phyloP scores from a whole-genome alignment of 257 asterid genomes.

The Plantago ovata region DNA sequence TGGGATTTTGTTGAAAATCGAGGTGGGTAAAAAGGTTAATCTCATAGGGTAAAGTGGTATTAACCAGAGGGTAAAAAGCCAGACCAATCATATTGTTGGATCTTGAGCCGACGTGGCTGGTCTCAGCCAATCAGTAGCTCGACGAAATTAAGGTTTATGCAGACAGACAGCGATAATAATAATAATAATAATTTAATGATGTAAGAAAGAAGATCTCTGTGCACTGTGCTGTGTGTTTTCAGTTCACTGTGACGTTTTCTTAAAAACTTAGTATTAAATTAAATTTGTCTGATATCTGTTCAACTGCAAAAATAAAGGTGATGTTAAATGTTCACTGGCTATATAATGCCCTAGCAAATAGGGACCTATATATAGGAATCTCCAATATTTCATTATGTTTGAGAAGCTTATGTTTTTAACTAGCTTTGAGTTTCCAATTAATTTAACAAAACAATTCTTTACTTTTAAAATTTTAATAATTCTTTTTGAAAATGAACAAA shows the following conservation, averaged over 20 bases:
- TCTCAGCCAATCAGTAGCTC: conserved; percentile 66
- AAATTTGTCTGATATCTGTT: not conserved
- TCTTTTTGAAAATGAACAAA: too few relatives aligned
- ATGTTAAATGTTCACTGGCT: conserved; percentile 7
- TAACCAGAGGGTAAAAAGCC: conserved; percentile 31
- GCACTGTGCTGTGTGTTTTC: conserved; percentile 30
- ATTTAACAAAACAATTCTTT: not conserved
- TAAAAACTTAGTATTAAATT: conserved; percentile 8
- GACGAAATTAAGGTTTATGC: conserved; percentile 78
- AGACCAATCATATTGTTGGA: conserved; percentile 77
- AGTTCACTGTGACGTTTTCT: conserved; percentile 30
- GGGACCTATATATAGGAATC: conserved; percentile 11
- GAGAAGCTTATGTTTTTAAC: too few relatives aligned
- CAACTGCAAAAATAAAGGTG: not conserved
- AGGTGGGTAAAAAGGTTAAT: conserved; percentile 46
- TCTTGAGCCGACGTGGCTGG: conserved; percentile 69
- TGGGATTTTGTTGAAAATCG: conserved; percentile 72
- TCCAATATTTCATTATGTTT: too few relatives aligned
- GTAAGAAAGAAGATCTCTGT: conserved; percentile 27
- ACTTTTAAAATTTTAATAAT: not conserved
- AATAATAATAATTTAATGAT: too few relatives aligned
- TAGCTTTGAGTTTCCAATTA: too few relatives aligned
- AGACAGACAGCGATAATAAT: too few relatives aligned
- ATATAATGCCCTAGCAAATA: conserved; percentile 8
- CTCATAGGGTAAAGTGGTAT: conserved; percentile 26